These are phyloP conservation scores for Lentinula boryana DNA, from an alignment of 768 basidiomycete species.

Conservation along the genomic window DNA sequence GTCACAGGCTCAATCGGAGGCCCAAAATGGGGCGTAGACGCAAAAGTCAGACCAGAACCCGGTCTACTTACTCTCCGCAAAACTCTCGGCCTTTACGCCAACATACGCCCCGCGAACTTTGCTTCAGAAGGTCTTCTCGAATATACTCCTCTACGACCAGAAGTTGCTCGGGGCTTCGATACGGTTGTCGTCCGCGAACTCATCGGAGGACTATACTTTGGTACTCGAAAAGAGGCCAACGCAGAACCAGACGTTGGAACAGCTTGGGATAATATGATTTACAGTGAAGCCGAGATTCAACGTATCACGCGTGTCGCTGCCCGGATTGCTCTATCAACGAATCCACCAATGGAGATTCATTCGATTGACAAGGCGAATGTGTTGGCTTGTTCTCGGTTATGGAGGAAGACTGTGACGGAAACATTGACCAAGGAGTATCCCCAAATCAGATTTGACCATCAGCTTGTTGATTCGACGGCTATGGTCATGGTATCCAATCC, in stretches of 20 bases:
- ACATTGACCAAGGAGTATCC: constrained; percentile 83
- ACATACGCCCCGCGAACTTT: constrained; percentile 95
- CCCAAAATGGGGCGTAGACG: constrained; percentile 96
- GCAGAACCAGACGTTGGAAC: constrained; percentile 54
- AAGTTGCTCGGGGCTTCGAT: constrained; percentile 77
- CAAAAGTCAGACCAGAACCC: constrained; percentile 86
- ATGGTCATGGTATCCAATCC: constrained; percentile 93
- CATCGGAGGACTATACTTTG: constrained; percentile 96
- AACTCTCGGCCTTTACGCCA: constrained; percentile 91
- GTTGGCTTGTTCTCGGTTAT: constrained; percentile 87
- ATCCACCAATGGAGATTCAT: constrained; percentile 85
- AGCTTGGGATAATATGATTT: constrained; percentile 92
- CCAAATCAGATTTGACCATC: constrained; percentile 80
- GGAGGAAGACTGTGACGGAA: constrained; percentile 91
- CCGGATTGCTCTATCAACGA: constrained; percentile 75
- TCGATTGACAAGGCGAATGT: constrained; percentile 99
- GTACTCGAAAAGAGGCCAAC: constrained; percentile 83
- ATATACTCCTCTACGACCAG: constrained; percentile 84
- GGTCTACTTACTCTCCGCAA: constrained; percentile 89
- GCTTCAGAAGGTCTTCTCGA: constrained; percentile 85
- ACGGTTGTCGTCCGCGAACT: constrained; percentile 95
- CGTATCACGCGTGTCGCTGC: constrained; percentile 95
- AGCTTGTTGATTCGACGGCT: constrained; percentile 91
- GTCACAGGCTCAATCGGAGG: constrained; percentile 89
- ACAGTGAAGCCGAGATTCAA: constrained; percentile 87